Base-by-base conservation (phyloP, 306 rosid genomes). In the Corylus americana region DNA sequence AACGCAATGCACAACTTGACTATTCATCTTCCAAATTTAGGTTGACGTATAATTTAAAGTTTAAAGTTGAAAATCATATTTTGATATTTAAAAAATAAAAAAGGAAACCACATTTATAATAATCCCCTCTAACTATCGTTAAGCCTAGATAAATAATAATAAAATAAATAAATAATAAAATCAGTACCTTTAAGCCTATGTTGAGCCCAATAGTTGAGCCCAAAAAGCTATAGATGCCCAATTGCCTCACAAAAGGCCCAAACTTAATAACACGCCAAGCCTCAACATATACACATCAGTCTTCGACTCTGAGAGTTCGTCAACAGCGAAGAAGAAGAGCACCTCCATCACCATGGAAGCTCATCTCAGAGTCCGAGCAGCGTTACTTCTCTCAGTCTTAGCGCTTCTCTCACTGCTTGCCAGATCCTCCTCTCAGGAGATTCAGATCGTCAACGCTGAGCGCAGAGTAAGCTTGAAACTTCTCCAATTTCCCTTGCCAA, bases 391-490 rank as follows among this genome's bases (percentile, higher is more conserved):
- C 70, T 76, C 83, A 54, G 42, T 87, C 71, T 62, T 82, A 31
- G 48, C 84, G 37, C 78, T 83, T 25, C 74, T 92, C 49, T 86
- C 73, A 6, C 45, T 82, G 47, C 79, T 84, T 3, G 53, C 83
- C 7, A 50, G 18, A 27, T 86, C 96, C 39, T 87, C 90, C 48
- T 76, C 86, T 18, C 88, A 79, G 57, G 79, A 89, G 45, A 79
- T 95, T 77, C 94, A 89, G 89, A 91, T 95, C 92, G 42, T 87
- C 88, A 91, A 85, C 84, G 98, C 99, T 45, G 99, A 95, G 86
- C 97, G 97, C 84, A 90, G 98, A 77, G 98, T 93, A 82, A 78
- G 89, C 84, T 66, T 83, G 29, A 75, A 70, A 1, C 53, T 69
- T 75, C 42, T 53, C 64, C 42, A 37, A 47, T 35, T 4, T 76